phyloP scores from a whole-genome alignment of 306 rosid genomes.

The Trifolium fragiferum region DNA sequence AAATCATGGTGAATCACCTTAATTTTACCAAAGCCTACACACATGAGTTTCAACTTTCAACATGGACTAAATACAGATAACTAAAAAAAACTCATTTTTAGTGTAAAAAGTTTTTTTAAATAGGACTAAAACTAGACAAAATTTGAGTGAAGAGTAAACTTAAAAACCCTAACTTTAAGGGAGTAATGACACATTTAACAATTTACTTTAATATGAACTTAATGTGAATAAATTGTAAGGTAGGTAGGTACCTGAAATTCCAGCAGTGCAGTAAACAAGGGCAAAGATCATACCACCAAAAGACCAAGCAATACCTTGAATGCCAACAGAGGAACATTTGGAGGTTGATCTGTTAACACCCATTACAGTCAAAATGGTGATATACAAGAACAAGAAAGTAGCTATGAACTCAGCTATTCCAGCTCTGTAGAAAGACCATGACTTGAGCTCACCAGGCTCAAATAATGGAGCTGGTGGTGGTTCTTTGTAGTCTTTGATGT shows the following conservation, averaged over 20 bases:
- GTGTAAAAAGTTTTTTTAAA: no score
- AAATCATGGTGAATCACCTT: no score
- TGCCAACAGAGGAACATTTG: constrained; percentile 75
- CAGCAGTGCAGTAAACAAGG: constrained; percentile 95
- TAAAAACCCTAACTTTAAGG: no score
- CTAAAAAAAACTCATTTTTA: no score
- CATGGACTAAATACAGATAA: no score
- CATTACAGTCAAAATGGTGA: constrained; percentile 83
- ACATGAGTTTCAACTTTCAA: no score
- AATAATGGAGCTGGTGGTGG: constrained; percentile 83
- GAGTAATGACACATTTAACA: no score
- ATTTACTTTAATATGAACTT: no score
- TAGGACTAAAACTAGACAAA: no score
- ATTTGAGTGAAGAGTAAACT: no score
- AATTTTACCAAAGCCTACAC: no score
- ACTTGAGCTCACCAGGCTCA: constrained; percentile 82
- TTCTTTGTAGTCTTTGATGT: constrained; percentile 79
- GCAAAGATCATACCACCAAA: constrained; percentile 97
- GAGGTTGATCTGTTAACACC: constrained; percentile 54
- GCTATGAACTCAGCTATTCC: constrained; percentile 91
- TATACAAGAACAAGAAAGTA: constrained; percentile 91
- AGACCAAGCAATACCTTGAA: constrained; percentile 97
- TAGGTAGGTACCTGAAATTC: constrained; percentile 65
- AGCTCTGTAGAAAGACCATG: constrained; percentile 95
- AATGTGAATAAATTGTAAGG: no score